A percentile compares a stretch with the other conserved stretches of the same genome.
phyloP scores from a whole-genome alignment of 768 basidiomycete species.

The Tricholoma sp. region DNA sequence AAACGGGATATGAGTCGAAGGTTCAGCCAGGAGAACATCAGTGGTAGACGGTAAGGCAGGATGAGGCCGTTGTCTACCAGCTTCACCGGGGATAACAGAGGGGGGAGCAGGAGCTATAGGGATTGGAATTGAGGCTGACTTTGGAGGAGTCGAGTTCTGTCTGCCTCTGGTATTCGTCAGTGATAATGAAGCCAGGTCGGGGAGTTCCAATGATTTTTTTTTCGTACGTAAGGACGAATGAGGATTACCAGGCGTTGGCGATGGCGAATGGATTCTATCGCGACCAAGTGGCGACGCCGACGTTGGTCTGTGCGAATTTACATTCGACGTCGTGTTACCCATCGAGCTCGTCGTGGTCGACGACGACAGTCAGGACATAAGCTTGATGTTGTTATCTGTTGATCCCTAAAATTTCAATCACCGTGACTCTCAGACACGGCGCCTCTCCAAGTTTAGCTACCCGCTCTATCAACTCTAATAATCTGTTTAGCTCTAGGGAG shows the following conservation, averaged over 20 bases:
- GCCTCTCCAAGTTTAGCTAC: too few relatives aligned
- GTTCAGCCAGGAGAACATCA: constrained; percentile 20
- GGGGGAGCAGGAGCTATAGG: constrained; percentile 19
- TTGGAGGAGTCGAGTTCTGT: constrained; percentile 18
- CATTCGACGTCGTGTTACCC: neutral
- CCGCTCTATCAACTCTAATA: too few relatives aligned
- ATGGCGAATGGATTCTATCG: constrained; percentile 22
- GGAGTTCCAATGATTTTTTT: constrained; percentile 72
- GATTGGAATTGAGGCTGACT: constrained; percentile 36
- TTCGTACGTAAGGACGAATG: constrained; percentile 62
- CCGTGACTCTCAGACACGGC: too few relatives aligned
- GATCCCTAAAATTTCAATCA: neutral
- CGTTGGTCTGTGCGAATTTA: neutral
- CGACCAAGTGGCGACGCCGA: too few relatives aligned
- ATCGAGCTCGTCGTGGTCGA: neutral
- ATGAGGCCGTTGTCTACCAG: constrained; percentile 18
- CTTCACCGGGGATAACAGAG: constrained; percentile 20
- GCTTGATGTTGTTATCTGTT: neutral
- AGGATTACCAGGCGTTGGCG: constrained; percentile 36
- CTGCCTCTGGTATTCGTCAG: constrained; percentile 14
- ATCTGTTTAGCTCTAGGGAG: too few relatives aligned
- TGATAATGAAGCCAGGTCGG: constrained; percentile 52
- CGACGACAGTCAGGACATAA: neutral
- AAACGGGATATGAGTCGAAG: constrained; percentile 21
- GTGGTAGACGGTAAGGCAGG: constrained; percentile 24